phyloP scores from a whole-genome alignment of 2,329 filamentous ascomycete species.

The Allantophomopsis lycopodina region DNA sequence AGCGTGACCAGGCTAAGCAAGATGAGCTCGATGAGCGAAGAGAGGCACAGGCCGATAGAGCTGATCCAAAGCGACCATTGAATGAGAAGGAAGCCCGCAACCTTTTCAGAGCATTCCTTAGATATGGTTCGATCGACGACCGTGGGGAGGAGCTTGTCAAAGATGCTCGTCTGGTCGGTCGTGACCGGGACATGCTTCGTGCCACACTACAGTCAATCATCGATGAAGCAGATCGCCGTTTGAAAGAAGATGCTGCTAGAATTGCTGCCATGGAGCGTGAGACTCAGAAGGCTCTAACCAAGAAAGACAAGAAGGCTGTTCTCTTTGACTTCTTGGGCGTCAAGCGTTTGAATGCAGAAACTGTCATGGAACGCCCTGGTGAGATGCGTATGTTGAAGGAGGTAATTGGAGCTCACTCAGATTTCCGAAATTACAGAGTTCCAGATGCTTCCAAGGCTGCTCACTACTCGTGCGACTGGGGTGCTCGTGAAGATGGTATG shows the following conservation, averaged over 20 bases:
- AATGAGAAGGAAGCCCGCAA: constrained; percentile 89
- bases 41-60: constrained; percentile 60
- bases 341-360: constrained; percentile 92
- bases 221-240: constrained; percentile 55
- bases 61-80: constrained; percentile 79
- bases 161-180: constrained; percentile 71
- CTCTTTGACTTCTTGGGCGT: constrained; percentile 89
- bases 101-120: constrained; percentile 78
- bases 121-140: constrained; percentile 83
- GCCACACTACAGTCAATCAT: constrained; percentile 56
- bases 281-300: constrained; percentile 69
- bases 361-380: constrained; percentile 77
- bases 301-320: constrained; percentile 96
- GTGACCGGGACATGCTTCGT: constrained; percentile 69
- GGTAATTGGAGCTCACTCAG: constrained; percentile 49
- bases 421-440: constrained; percentile 72
- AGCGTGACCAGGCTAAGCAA: constrained; percentile 53
- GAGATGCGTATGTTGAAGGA: constrained; percentile 78
- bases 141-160: constrained; percentile 75
- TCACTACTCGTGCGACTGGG: constrained; percentile 86
- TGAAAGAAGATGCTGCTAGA: constrained; percentile 58
- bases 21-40: constrained; percentile 49
- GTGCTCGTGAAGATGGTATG: constrained; percentile 91
- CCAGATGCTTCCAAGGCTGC: constrained; percentile 86
- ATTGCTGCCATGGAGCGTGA: constrained; percentile 52